Evolutionary conservation across 2,329 filamentous ascomycete genomes (phyloP).

Genomic region (Colletotrichum paranaense): DNA sequence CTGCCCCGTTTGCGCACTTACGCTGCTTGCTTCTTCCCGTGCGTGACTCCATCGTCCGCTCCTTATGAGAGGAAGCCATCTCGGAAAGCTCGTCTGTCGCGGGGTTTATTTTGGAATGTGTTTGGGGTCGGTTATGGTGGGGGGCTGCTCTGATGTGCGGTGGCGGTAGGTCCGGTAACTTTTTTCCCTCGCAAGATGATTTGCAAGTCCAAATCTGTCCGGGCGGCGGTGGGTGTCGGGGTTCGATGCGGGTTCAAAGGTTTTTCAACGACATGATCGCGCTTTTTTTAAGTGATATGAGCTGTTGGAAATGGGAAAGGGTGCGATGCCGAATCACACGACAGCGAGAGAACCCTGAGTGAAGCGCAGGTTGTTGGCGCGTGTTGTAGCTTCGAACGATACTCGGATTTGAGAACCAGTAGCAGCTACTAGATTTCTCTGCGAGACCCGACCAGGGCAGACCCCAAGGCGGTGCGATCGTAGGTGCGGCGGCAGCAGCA

Average conservation of each 20-base stretch:
- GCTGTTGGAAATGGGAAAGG: background rate
- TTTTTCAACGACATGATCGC: constrained; percentile 37
- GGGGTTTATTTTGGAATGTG: constrained; percentile 16
- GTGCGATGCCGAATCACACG: constrained; percentile 11
- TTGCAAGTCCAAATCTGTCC: constrained; percentile 23
- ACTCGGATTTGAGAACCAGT: background rate
- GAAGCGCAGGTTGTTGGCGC: constrained; percentile 11
- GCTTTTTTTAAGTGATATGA: constrained; percentile 16
- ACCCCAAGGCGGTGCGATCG: constrained; percentile 21
- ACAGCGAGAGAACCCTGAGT: background rate
- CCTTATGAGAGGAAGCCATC: constrained; percentile 41
- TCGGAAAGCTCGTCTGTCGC: constrained; percentile 17
- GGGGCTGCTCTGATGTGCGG: constrained; percentile 26
- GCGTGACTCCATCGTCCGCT: constrained; percentile 77
- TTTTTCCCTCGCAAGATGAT: constrained; percentile 21
- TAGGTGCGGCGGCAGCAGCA: constrained; percentile 3
- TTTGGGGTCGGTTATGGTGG: constrained; percentile 15
- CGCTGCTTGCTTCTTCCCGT: constrained; percentile 83
- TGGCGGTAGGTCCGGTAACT: constrained; percentile 23
- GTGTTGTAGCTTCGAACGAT: constrained; percentile 17
- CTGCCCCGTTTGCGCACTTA: constrained; percentile 61
- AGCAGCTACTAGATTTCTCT: constrained; percentile 25
- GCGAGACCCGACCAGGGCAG: constrained; percentile 4
- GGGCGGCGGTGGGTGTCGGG: constrained; percentile 14
- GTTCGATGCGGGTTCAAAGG: constrained; percentile 24